Percentiles rank a stretch among this genome's conserved stretches.
These are phyloP conservation scores for Mycocentrospora acerina DNA, from an alignment of 2,329 filamentous ascomycete genomes.

Conservation along the genomic window DNA sequence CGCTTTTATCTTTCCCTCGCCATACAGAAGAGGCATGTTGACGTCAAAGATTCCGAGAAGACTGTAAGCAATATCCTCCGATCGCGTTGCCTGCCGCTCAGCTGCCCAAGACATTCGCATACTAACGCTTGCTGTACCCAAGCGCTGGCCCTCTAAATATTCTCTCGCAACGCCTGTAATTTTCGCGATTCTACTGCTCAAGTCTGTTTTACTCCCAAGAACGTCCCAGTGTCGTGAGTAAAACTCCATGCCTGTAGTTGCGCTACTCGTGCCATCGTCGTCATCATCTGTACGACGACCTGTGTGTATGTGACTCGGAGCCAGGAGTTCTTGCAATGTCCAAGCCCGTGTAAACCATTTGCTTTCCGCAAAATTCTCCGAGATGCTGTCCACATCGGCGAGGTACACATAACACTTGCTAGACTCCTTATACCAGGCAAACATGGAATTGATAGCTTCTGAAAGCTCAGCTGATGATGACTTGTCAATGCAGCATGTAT, in stretches of 20 bases:
- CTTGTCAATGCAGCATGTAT: conserved; percentile 28
- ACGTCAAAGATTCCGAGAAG: conserved; percentile 24
- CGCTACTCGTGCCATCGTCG: too few species aligned
- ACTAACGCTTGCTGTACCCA: conserved; percentile 11
- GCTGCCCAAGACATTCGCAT: conserved; percentile 25
- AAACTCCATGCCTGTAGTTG: conserved; percentile 8
- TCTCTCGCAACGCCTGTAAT: conserved; percentile 9
- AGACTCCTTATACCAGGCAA: conserved; percentile 15
- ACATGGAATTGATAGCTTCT: conserved; percentile 21
- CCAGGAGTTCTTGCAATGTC: conserved; percentile 22
- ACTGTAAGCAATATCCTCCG: conserved; percentile 24
- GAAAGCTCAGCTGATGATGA: conserved; percentile 14
- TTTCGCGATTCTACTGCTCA: not conserved
- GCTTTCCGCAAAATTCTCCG: conserved; percentile 3
- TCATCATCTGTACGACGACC: too few species aligned
- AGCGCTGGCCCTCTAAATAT: conserved; percentile 4
- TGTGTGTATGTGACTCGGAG: conserved; percentile 6
- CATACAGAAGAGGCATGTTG: conserved; percentile 19
- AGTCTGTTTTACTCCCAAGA: conserved; percentile 4
- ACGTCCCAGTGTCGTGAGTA: conserved; percentile 9
- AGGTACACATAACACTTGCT: conserved; percentile 18
- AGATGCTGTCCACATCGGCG: conserved; percentile 4
- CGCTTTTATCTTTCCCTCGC: conserved; percentile 17
- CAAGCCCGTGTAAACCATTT: conserved; percentile 18
- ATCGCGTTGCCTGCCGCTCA: conserved; percentile 12